Conservation (phyloP, 371 early-diverging fungal species). For the Rhizopus stolonifer region DNA sequence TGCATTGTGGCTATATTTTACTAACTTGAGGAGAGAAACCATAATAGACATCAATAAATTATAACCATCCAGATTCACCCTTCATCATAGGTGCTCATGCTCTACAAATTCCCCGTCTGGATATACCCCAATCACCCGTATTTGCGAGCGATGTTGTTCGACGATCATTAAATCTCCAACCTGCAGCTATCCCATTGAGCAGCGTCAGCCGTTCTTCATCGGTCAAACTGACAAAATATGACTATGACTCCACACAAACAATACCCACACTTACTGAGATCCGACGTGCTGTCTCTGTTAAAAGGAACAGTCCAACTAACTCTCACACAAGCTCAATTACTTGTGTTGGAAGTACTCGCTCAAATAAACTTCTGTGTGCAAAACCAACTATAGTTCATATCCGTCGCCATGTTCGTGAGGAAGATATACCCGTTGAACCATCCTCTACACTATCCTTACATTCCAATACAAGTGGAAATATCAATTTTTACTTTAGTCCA, state of each 20-base stretch:
- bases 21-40: too few species aligned
- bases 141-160: constrained; percentile 18
- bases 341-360: constrained; percentile 3
- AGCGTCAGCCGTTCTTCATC: constrained; percentile 30
- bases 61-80: constrained; percentile 22
- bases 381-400: constrained; percentile 29
- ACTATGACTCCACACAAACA: constrained; percentile 6
- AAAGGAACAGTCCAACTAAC: constrained; percentile 19
- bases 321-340: constrained; percentile 12
- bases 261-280: too few species aligned
- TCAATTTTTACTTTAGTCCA: constrained; percentile 23
- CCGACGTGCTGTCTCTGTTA: too few species aligned
- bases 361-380: constrained; percentile 17
- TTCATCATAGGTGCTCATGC: constrained; percentile 25
- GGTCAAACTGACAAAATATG: constrained; percentile 39
- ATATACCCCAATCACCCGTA: constrained; percentile 17
- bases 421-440: background rate
- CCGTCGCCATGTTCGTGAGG: too few species aligned
- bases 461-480: constrained; percentile 3
- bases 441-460: background rate
- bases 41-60: constrained; percentile 2
- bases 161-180: constrained; percentile 32
- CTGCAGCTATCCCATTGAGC: background rate
- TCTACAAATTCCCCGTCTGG: constrained; percentile 36
- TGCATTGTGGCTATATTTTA: too few species aligned